Evolutionary conservation across 2,329 filamentous ascomycete species (phyloP), one percentile per base, ranked within the genome.

Genomic region (Colletotrichum magnum): DNA sequence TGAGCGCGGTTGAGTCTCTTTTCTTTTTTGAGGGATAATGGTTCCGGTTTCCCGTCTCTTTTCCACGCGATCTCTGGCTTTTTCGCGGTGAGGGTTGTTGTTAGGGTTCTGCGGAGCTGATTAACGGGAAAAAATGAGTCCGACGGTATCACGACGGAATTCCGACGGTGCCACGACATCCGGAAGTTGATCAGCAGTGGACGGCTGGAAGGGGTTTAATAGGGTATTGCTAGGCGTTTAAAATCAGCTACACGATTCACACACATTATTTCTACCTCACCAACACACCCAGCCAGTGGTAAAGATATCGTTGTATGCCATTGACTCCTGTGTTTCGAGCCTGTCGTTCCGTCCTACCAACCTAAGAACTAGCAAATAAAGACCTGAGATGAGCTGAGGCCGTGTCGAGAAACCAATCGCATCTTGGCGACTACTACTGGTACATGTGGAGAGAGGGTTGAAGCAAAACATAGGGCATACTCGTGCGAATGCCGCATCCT

Each of bases 1-100:
- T 39, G 84, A 86, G 79, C 73, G 77, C 41, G 56, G 60, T 26
- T 59, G 16, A 60, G 18, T 36, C 45, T 13, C 6, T 39, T 24
- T 24, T 24, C 3, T 4, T 32, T 9, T 32, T 6, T 32, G 28
- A 6, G 2, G 28, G 41, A 3, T 39, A 39, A 39, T 43, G 12
- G 9, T 13, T 32, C 28, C 10, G 2, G 2, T 9, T 32, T 2
- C 10, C 5, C 2, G 5, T 32, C 28, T 32, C 10, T 9, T 9
- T 32, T 7, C 10, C 32, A 36, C 32, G 4, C 32, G 32, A 36
- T 2, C 9, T 36, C 9, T 36, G 32, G 7, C 10, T 36, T 2
- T 2, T 36, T 12, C 7, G 32, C 7, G 7, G 32, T 10, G 7
- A 36, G 32, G 32, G 2, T 10, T 36, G 9, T 10, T 36, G 32